These are phyloP conservation scores for Vitis rotundifolia DNA, from an alignment of 164 flowering plant species.

Conservation along the genomic window DNA sequence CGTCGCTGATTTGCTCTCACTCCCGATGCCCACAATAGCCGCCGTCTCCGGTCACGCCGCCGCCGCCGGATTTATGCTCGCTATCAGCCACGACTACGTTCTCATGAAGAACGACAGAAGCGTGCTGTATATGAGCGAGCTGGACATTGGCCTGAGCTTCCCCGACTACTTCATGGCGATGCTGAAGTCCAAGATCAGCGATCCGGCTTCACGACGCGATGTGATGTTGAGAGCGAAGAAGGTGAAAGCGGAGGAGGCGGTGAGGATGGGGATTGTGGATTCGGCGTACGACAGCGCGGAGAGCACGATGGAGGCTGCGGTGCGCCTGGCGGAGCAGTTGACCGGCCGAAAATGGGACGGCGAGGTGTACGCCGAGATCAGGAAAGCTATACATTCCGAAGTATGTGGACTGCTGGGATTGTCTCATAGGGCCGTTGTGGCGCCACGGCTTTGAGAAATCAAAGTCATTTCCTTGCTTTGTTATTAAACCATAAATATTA, in stretches of 20 bases:
- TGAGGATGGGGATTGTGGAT: conserved; percentile 45
- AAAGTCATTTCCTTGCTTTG: background rate
- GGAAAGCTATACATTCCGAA: conserved; percentile 45
- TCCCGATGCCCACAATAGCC: conserved; percentile 66
- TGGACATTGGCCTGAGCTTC: conserved; percentile 46
- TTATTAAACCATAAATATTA: background rate
- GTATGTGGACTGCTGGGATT: conserved; percentile 37
- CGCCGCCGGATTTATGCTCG: conserved; percentile 59
- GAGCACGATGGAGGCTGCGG: conserved; percentile 33
- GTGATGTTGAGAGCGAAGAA: conserved; percentile 36
- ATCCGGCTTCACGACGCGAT: conserved; percentile 26
- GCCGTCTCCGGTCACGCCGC: conserved; percentile 65
- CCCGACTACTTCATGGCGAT: conserved; percentile 50
- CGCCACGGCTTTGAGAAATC: conserved; percentile 29
- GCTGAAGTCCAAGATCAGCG: conserved; percentile 34
- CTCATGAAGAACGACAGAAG: conserved; percentile 42
- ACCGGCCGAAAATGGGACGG: conserved; percentile 42
- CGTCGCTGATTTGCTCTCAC: conserved; percentile 37
- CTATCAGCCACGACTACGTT: conserved; percentile 52
- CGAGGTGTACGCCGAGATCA: conserved; percentile 39
- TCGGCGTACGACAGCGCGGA: conserved; percentile 39
- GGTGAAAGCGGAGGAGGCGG: conserved; percentile 42
- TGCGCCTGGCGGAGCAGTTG: conserved; percentile 40
- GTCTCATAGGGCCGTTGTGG: conserved; percentile 3
- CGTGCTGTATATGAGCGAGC: conserved; percentile 57